Conservation (phyloP, 116 monocot species). For the Phalaenopsis hybrid region DNA sequence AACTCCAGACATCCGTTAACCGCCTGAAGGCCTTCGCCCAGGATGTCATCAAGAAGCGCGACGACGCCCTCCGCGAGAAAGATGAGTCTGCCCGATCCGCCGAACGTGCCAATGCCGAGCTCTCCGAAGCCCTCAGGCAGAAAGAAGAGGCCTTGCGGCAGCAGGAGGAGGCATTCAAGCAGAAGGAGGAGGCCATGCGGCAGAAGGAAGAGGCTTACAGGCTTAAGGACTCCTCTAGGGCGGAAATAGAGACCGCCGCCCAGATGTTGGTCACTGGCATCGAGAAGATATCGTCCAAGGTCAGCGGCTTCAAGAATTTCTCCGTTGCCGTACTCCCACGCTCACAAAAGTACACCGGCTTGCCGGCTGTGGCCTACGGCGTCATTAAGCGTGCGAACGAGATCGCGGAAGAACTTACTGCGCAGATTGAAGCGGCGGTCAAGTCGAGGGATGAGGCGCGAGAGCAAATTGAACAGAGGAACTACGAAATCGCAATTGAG, state of each 20-base stretch:
- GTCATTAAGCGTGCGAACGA: slow-evolving; percentile 74
- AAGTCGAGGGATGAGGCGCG: slow-evolving; percentile 62
- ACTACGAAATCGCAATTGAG: slow-evolving; percentile 97
- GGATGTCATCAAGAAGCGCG: slow-evolving; percentile 55
- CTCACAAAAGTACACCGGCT: slow-evolving; percentile 79
- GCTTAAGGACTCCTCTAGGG: slow-evolving; percentile 30
- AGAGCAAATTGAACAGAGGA: slow-evolving; percentile 77
- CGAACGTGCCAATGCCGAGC: slow-evolving; percentile 12
- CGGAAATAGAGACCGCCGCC: slow-evolving; percentile 60
- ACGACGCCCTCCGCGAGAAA: slow-evolving; percentile 24
- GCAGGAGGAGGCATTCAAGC: slow-evolving; percentile 9
- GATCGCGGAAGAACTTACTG: slow-evolving; percentile 70
- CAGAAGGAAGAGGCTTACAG: slow-evolving; percentile 24
- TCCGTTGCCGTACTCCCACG: slow-evolving; percentile 40
- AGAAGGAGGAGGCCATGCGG: slow-evolving; percentile 21
- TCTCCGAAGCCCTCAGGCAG: slow-evolving; percentile 15
- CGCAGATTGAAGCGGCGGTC: slow-evolving; percentile 45
- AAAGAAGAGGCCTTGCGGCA: slow-evolving; percentile 22
- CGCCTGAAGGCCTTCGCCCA: slow-evolving; percentile 57
- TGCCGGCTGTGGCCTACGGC: slow-evolving; percentile 73
- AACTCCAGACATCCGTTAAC: slow-evolving; percentile 24
- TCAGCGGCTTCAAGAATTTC: slow-evolving; percentile 45
- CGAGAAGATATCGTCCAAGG: slow-evolving; percentile 72
- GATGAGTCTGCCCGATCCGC: slow-evolving; percentile 24
- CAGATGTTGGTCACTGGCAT: slow-evolving; percentile 84